A percentile compares a stretch with the other conserved stretches of the same genome.
Evolutionary conservation across 306 rosid species (phyloP).

Genomic region (Vicia villosa): DNA sequence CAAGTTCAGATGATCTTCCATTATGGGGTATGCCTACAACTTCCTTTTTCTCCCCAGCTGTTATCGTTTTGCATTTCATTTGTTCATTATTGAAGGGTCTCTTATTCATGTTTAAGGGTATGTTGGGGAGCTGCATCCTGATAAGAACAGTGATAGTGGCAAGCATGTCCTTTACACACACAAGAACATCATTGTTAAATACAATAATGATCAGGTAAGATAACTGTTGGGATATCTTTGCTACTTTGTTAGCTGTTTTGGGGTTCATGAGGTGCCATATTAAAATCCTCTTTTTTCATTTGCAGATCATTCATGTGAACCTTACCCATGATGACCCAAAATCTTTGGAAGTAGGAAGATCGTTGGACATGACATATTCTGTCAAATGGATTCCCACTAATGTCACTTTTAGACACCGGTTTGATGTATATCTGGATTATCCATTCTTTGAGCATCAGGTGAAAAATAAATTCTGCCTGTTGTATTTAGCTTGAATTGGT

Average conservation of each 20-base stretch:
- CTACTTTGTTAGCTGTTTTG: slow-evolving; percentile 20
- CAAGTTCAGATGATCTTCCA: slow-evolving; percentile 92
- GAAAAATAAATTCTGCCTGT: slow-evolving; percentile 25
- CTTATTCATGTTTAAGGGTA: slow-evolving; percentile 58
- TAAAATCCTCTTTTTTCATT: slow-evolving; percentile 21
- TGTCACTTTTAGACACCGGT: slow-evolving; percentile 85
- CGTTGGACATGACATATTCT: slow-evolving; percentile 82
- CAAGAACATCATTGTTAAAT: slow-evolving; percentile 68
- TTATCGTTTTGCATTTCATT: slow-evolving; percentile 32
- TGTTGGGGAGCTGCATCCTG: slow-evolving; percentile 85
- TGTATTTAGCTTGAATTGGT: slow-evolving; percentile 24
- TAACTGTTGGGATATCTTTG: slow-evolving; percentile 29
- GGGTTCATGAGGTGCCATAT: slow-evolving; percentile 35
- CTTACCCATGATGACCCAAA: slow-evolving; percentile 81
- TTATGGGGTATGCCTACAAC: slow-evolving; percentile 78
- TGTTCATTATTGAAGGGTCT: slow-evolving; percentile 31
- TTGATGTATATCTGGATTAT: slow-evolving; percentile 94
- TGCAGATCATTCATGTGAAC: slow-evolving; percentile 93
- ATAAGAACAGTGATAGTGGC: slow-evolving; percentile 77
- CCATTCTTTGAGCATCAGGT: slow-evolving; percentile 99
- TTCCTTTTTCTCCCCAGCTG: slow-evolving; percentile 24
- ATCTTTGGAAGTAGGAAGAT: slow-evolving; percentile 67
- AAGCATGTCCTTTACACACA: slow-evolving; percentile 90
- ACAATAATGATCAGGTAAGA: slow-evolving; percentile 94
- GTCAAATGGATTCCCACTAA: slow-evolving; percentile 81